Evolutionary conservation across 192 early-diverging fungal species (phyloP), one percentile per base, ranked within the genome.

Genomic region (Rhizoclosmatium sp.): DNA sequence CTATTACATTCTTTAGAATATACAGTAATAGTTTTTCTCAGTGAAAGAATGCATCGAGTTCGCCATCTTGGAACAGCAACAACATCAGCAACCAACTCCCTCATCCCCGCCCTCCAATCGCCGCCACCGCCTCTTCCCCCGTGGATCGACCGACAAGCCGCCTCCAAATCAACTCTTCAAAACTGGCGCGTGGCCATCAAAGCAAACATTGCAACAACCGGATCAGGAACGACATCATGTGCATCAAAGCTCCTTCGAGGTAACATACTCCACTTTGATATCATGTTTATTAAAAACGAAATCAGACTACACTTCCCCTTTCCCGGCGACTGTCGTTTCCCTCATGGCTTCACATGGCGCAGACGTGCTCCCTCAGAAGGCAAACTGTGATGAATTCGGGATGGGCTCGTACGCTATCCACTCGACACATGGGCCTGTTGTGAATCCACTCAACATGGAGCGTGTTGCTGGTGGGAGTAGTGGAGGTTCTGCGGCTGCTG

Each of bases 381-480:
- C 92, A 16, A 97, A 97, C 81, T 93, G 97, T 94, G 97, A 98
- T 82, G 96, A 98, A 81, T 98, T 97, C 91, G 97, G 95, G 16
- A 98, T 98, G 96, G 97, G 97, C 47, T 89, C 89, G 31, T 81
- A 80, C 31, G 89, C 85, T 64, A 56, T 87, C 1, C 82, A 89
- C 67, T 85, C 84, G 46, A 59, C 47, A 40, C 75, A 74, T 80
- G 89, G 90, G 4, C 81, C 83, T 10, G 80, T 79, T 0, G 39
- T 59, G 9, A 85, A 87, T 71, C 80, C 83, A 2, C 46, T 48
- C 19, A 56, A 62, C n/a, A 7, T 68, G 46, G 47, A 60, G 41
- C 85, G 89, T 31, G 87, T 92, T 4, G 86, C 95, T 4, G 97
- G 97, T 45, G 97, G 97, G 44, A 97, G 95, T 83, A 96, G 95